Conservation (phyloP, 192 early-diverging fungal species). For the Pilaira anomala region DNA sequence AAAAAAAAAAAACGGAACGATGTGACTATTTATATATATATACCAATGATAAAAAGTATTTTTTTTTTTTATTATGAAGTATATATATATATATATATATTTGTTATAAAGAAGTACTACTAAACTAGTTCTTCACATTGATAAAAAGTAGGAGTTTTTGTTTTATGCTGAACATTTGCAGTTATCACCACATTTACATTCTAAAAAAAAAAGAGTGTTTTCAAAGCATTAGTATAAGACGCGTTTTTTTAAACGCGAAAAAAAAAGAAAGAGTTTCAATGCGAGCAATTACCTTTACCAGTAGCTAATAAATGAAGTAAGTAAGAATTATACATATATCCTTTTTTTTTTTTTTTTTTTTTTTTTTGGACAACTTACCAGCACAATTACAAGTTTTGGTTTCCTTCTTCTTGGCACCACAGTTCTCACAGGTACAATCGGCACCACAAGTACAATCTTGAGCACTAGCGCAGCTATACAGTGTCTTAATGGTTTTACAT, state of each 20-base stretch:
- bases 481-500: neutral
- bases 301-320: neutral
- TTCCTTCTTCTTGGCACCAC: slow-evolving; percentile 2
- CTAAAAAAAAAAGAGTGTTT: too few species aligned
- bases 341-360: neutral
- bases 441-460: neutral
- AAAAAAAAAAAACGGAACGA: too few species aligned
- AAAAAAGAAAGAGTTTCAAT: neutral
- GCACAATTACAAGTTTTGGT: neutral
- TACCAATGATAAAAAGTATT: too few species aligned
- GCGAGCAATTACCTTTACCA: neutral
- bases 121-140: neutral
- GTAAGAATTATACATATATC: neutral
- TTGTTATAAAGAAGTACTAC: too few species aligned
- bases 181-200: slow-evolving; percentile 6
- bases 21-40: too few species aligned
- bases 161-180: slow-evolving; percentile 5
- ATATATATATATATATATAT: too few species aligned
- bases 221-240: neutral
- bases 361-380: too few species aligned
- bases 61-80: too few species aligned
- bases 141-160: too few species aligned
- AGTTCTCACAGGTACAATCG: neutral
- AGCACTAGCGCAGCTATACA: neutral
- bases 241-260: neutral